A percentile compares a stretch with the other conserved stretches of the same genome.
Conservation (phyloP, 129 eudicot genomes). For the Lonicera japonica region DNA sequence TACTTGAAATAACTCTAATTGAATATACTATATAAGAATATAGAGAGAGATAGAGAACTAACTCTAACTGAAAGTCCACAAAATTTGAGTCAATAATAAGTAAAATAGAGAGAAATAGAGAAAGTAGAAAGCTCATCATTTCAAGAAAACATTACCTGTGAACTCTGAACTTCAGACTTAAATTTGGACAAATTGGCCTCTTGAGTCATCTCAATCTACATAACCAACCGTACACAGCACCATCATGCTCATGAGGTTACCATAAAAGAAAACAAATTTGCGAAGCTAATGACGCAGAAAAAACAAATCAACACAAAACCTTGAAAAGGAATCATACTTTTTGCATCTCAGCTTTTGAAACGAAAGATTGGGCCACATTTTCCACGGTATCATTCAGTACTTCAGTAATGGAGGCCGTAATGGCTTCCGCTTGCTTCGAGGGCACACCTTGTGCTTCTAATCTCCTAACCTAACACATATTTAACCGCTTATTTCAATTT, state of each 20-base stretch:
- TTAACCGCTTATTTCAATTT: neutral
- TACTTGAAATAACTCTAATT: no score
- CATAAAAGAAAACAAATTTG: neutral
- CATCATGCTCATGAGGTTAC: neutral
- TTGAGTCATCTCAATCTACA: constrained; percentile 86
- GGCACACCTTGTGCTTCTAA: constrained; percentile 89
- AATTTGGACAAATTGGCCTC: constrained; percentile 84
- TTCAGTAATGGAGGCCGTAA: constrained; percentile 65
- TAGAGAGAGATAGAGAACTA: no score
- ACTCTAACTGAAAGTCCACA: no score
- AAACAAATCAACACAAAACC: neutral
- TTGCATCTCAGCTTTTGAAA: constrained; percentile 74
- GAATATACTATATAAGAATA: no score
- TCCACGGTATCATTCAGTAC: constrained; percentile 81
- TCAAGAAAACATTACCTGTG: constrained; percentile 47
- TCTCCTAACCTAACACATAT: constrained; percentile 59
- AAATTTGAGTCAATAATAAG: no score
- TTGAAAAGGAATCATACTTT: constrained; percentile 27
- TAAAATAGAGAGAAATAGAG: no score
- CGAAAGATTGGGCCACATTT: constrained; percentile 75
- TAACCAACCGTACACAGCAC: neutral
- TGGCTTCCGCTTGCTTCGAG: constrained; percentile 83
- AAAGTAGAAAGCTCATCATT: no score
- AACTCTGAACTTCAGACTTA: constrained; percentile 81
- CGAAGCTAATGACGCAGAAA: neutral